Evolutionary conservation across 345 rosid species (phyloP).

Genomic region (Chamaenerion angustifolium): DNA sequence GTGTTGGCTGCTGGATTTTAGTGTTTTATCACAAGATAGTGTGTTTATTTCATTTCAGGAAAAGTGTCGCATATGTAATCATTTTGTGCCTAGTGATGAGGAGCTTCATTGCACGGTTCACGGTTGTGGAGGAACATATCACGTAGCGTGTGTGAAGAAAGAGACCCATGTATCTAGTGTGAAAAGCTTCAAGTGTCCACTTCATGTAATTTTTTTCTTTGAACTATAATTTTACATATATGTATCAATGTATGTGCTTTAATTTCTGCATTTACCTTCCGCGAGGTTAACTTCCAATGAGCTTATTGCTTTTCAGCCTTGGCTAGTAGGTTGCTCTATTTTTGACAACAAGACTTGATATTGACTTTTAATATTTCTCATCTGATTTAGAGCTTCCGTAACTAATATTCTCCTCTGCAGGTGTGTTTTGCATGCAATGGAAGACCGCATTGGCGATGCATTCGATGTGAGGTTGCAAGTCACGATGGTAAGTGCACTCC

Average conservation of each 20-base stretch:
- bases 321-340: no score
- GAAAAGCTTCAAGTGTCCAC: slow-evolving; percentile 70
- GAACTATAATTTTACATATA: background rate
- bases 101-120: slow-evolving; percentile 50
- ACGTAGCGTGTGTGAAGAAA: slow-evolving; percentile 37
- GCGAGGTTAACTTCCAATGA: no score
- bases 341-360: no score
- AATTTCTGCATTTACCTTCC: no score
- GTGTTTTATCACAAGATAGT: no score
- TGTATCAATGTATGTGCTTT: no score
- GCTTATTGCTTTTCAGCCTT: no score
- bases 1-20: no score
- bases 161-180: slow-evolving; percentile 21
- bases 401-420: slow-evolving; percentile 19
- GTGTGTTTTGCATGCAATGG: slow-evolving; percentile 66
- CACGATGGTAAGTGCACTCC: slow-evolving; percentile 64
- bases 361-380: no score
- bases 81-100: slow-evolving; percentile 43
- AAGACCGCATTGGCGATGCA: slow-evolving; percentile 58
- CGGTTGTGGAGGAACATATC: slow-evolving; percentile 55
- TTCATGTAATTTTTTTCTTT: slow-evolving; percentile 39
- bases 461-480: slow-evolving; percentile 50
- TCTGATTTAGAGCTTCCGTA: no score
- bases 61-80: slow-evolving; percentile 53
- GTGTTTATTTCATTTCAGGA: slow-evolving; percentile 24